Evolutionary conservation across 345 rosid species (phyloP).

Genomic region (Ricinus communis): DNA sequence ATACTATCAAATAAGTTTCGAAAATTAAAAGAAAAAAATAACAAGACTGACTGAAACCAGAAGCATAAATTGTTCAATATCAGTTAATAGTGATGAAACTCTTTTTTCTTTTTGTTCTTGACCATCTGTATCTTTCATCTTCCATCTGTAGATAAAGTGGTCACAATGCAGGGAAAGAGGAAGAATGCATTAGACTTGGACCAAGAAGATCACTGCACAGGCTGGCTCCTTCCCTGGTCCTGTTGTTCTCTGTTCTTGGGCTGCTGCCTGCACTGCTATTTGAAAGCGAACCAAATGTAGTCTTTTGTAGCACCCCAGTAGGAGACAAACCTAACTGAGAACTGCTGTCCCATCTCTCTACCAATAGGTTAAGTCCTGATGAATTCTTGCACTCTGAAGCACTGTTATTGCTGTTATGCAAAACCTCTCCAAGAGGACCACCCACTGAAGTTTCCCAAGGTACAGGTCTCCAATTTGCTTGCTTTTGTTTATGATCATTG

Average conservation of each 20-base stretch:
- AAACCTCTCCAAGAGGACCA: slow-evolving; percentile 73
- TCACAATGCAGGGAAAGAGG: slow-evolving; percentile 29
- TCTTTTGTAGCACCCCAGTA: slow-evolving; percentile 74
- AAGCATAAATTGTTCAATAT: neutral
- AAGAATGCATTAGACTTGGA: slow-evolving; percentile 31
- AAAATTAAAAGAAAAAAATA: neutral
- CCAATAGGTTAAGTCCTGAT: too few species aligned
- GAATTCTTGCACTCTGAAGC: slow-evolving; percentile 38
- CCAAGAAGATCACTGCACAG: slow-evolving; percentile 32
- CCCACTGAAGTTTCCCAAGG: slow-evolving; percentile 67
- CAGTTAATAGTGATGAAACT: neutral
- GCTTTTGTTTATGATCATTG: slow-evolving; percentile 42
- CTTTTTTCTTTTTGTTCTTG: neutral
- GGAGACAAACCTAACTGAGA: slow-evolving; percentile 61
- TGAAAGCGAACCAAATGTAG: slow-evolving; percentile 63
- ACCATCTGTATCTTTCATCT: neutral
- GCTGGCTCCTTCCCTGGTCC: slow-evolving; percentile 34
- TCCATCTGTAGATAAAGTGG: neutral
- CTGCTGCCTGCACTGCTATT: slow-evolving; percentile 89
- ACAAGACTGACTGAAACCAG: neutral
- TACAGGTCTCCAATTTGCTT: slow-evolving; percentile 51
- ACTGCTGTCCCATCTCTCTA: slow-evolving; percentile 56
- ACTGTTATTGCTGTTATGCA: slow-evolving; percentile 46
- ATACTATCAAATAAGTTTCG: neutral
- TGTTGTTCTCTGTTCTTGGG: slow-evolving; percentile 47